Percentiles rank a stretch among this genome's conserved stretches.
Evolutionary conservation across 257 asterid genomes (phyloP).

Genomic region (Perilla frutescens): DNA sequence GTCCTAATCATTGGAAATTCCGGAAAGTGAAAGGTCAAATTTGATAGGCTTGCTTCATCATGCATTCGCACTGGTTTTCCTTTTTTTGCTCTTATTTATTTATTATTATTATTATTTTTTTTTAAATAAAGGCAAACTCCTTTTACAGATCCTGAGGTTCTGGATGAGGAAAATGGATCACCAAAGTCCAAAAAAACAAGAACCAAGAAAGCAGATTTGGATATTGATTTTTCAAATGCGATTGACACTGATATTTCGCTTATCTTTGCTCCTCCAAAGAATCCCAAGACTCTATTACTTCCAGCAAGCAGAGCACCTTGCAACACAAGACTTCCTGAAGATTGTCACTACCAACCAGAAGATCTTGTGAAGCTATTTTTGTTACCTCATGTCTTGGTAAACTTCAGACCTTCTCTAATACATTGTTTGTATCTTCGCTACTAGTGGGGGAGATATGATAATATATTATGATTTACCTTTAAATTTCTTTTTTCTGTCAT

Average conservation of each 20-base stretch:
- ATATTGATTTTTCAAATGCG: constrained; percentile 69
- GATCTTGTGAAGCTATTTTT: constrained; percentile 93
- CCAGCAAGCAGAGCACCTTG: constrained; percentile 73
- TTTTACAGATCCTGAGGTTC: constrained; percentile 60
- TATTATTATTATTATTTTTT: not conserved
- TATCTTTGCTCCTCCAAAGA: constrained; percentile 83
- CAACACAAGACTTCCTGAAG: constrained; percentile 90
- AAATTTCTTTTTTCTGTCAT: not conserved
- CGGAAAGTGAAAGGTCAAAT: constrained; percentile 72
- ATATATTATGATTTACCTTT: not conserved
- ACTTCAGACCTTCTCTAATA: constrained; percentile 24
- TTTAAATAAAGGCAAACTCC: constrained; percentile 30
- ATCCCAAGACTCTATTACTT: constrained; percentile 75
- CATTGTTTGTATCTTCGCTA: not conserved
- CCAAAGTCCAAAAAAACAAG: constrained; percentile 67
- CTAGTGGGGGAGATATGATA: too few relatives aligned
- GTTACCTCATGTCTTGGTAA: constrained; percentile 83
- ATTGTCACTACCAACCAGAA: constrained; percentile 96
- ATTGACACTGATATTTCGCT: constrained; percentile 60
- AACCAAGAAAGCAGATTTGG: constrained; percentile 64
- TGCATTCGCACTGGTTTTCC: constrained; percentile 8
- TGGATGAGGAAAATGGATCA: constrained; percentile 57
- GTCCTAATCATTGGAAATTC: constrained; percentile 96
- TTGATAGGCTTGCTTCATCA: constrained; percentile 32
- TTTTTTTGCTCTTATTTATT: not conserved